phyloP scores from a whole-genome alignment of 345 rosid genomes.

The Punica granatum region DNA sequence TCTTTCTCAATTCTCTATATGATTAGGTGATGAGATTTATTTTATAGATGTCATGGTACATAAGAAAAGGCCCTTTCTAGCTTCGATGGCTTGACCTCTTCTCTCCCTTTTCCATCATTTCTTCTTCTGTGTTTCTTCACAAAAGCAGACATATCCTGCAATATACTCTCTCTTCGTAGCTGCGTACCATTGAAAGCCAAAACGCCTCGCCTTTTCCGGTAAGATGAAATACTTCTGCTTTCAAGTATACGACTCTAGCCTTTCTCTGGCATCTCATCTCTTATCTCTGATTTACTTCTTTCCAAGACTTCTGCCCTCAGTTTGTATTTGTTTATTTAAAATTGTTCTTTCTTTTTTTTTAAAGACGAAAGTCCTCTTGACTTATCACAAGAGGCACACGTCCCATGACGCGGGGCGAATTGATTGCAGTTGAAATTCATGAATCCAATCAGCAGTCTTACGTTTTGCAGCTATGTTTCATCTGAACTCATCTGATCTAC shows the following conservation, averaged over 20 bases:
- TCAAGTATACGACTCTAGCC: not conserved
- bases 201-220: not conserved
- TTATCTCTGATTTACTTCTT: too few relatives aligned
- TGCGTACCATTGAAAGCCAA: too few relatives aligned
- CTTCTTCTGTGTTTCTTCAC: not conserved
- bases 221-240: not conserved
- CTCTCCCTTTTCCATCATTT: not conserved
- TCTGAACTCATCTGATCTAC: not conserved
- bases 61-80: not conserved
- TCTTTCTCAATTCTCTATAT: not conserved
- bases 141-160: not conserved
- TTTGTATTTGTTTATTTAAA: too few relatives aligned
- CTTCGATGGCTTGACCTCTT: not conserved
- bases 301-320: too few relatives aligned
- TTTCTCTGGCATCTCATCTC: not conserved
- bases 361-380: too few relatives aligned
- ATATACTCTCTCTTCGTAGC: too few relatives aligned
- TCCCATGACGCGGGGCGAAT: too few relatives aligned
- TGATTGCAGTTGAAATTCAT: too few relatives aligned
- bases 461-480: not conserved
- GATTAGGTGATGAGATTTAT: not conserved
- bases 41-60: not conserved
- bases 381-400: too few relatives aligned
- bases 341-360: too few relatives aligned
- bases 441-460: not conserved